phyloP scores from a whole-genome alignment of 2,329 filamentous ascomycete genomes.

The Ilyonectria mors-panacis region DNA sequence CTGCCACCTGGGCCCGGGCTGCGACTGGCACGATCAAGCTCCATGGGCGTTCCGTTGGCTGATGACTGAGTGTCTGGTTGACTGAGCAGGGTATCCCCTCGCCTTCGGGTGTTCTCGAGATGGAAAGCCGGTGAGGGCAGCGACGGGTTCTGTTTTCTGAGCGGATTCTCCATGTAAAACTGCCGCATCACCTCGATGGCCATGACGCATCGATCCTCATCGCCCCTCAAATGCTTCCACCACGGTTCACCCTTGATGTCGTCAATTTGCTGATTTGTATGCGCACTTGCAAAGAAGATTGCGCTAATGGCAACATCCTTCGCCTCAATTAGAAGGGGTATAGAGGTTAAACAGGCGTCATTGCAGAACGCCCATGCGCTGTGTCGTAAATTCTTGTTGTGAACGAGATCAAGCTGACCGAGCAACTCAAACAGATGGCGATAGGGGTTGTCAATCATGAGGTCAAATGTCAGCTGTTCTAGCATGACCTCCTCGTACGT shows the following conservation, averaged over 20 bases:
- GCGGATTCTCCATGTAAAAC: constrained; percentile 76
- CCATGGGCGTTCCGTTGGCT: constrained; percentile 64
- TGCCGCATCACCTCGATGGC: constrained; percentile 84
- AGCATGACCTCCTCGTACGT: constrained; percentile 94
- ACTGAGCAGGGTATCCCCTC: constrained; percentile 59
- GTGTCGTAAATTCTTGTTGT: constrained; percentile 87
- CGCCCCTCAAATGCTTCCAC: constrained; percentile 86
- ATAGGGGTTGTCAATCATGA: constrained; percentile 92
- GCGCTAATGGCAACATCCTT: constrained; percentile 87
- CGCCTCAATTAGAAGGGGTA: constrained; percentile 86
- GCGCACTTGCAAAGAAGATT: constrained; percentile 87
- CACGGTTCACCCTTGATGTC: constrained; percentile 84
- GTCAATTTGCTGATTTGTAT: constrained; percentile 81
- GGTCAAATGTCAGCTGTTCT: constrained; percentile 92
- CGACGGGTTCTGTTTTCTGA: constrained; percentile 69
- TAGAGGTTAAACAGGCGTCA: constrained; percentile 86
- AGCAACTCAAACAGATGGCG: constrained; percentile 87
- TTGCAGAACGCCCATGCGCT: constrained; percentile 95
- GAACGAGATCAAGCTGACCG: constrained; percentile 78
- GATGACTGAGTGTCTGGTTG: constrained; percentile 63
- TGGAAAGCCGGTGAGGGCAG: constrained; percentile 69
- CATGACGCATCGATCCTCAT: constrained; percentile 77
- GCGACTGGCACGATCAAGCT: constrained; percentile 64
- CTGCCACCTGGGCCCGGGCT: constrained; percentile 64
- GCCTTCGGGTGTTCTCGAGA: constrained; percentile 69